phyloP scores from a whole-genome alignment of 257 asterid species.

The Nicotiana benthamiana region DNA sequence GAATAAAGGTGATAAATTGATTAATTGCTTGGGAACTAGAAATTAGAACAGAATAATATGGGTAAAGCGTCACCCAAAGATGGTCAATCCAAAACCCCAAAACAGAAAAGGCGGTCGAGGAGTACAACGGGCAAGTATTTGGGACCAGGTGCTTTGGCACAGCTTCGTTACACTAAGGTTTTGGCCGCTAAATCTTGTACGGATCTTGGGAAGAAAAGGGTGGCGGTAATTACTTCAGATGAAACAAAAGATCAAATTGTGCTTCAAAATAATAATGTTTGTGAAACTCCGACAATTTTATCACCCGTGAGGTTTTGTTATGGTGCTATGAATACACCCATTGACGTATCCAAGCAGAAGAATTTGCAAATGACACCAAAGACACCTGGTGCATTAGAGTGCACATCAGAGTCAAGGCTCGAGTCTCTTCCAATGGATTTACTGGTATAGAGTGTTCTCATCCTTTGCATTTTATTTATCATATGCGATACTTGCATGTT shows the following conservation, averaged over 20 bases:
- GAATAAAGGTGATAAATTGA: neutral
- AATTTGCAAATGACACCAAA: slow-evolving; percentile 54
- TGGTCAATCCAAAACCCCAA: slow-evolving; percentile 35
- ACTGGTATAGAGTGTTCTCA: slow-evolving; percentile 43
- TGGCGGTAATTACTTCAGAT: slow-evolving; percentile 40
- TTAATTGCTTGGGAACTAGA: neutral
- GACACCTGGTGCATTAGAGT: slow-evolving; percentile 53
- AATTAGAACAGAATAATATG: neutral
- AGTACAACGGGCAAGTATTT: slow-evolving; percentile 47
- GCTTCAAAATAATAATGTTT: slow-evolving; percentile 17
- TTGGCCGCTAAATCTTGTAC: slow-evolving; percentile 68
- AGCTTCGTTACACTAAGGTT: slow-evolving; percentile 63
- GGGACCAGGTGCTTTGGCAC: slow-evolving; percentile 93
- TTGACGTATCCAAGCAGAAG: slow-evolving; percentile 25
- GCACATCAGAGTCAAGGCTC: slow-evolving; percentile 56
- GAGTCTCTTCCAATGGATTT: slow-evolving; percentile 88
- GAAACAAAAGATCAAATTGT: slow-evolving; percentile 20
- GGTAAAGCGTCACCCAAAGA: slow-evolving; percentile 46
- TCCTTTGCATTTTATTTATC: neutral
- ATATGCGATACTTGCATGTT: neutral
- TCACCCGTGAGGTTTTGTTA: slow-evolving; percentile 59
- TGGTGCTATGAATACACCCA: slow-evolving; percentile 25
- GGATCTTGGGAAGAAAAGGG: slow-evolving; percentile 79
- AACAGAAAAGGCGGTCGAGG: slow-evolving; percentile 47
- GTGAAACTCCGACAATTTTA: slow-evolving; percentile 29